phyloP scores from a whole-genome alignment of 2,329 filamentous ascomycete species.

The Cadophora luteo-olivacea region DNA sequence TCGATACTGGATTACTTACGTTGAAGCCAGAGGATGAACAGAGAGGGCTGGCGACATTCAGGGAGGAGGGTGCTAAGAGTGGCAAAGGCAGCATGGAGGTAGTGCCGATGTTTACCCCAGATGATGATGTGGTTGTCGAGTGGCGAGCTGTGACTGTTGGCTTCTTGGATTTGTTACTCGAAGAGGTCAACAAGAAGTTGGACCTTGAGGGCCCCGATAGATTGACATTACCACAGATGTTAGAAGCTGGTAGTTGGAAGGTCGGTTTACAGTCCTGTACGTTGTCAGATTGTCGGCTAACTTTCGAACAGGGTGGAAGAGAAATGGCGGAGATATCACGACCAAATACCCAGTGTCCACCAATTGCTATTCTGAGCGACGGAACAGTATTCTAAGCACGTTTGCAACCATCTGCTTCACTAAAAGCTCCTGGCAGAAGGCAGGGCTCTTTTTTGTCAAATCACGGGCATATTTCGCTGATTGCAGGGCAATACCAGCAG shows the following conservation, averaged over 20 bases:
- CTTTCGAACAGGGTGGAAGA: slow-evolving; percentile 73
- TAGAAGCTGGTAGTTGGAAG: slow-evolving; percentile 98
- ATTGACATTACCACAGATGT: slow-evolving; percentile 82
- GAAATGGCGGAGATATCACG: slow-evolving; percentile 95
- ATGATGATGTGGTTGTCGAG: slow-evolving; percentile 81
- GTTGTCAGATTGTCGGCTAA: slow-evolving; percentile 23
- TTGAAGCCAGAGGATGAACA: slow-evolving; percentile 74
- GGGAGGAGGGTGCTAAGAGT: slow-evolving; percentile 73
- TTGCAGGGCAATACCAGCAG: not conserved
- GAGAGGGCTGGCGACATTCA: slow-evolving; percentile 73
- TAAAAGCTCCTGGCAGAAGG: not conserved
- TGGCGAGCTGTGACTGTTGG: slow-evolving; percentile 80
- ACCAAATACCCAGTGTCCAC: slow-evolving; percentile 85
- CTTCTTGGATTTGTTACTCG: slow-evolving; percentile 73
- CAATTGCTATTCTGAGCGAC: slow-evolving; percentile 95
- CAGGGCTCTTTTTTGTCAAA: not conserved
- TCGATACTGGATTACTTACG: slow-evolving; percentile 81
- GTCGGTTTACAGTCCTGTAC: slow-evolving; percentile 56
- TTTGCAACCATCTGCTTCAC: not conserved
- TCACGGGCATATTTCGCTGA: not conserved
- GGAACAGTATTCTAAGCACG: slow-evolving; percentile 84
- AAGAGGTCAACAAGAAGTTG: slow-evolving; percentile 72
- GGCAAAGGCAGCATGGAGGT: slow-evolving; percentile 76
- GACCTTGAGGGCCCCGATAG: slow-evolving; percentile 72
- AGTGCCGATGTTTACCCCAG: slow-evolving; percentile 73